phyloP scores from a whole-genome alignment of 495 filamentous ascomycete species.

The Achaetomiella virescens region DNA sequence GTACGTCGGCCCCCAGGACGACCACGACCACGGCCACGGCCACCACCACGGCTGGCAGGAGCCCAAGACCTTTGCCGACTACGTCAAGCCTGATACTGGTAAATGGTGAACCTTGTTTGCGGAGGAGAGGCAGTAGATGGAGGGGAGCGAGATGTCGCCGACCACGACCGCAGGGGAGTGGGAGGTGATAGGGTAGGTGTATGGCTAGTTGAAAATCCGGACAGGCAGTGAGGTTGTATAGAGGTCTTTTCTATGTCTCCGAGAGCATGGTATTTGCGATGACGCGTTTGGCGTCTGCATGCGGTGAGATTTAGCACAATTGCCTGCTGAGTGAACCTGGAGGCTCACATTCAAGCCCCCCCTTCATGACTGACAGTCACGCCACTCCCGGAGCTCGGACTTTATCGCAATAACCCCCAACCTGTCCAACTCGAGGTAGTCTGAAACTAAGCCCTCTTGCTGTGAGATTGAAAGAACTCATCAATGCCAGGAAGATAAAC shows the following conservation, averaged over 20 bases:
- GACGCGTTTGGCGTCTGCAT: no score
- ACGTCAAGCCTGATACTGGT: slow-evolving; percentile 89
- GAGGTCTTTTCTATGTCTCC: slow-evolving; percentile 15
- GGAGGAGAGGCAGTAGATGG: neutral
- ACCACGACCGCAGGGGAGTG: neutral
- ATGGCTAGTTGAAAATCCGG: slow-evolving; percentile 16
- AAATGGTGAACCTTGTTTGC: slow-evolving; percentile 26
- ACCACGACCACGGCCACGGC: slow-evolving; percentile 53
- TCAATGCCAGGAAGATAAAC: no score
- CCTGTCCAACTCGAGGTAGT: no score
- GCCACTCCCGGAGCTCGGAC: no score
- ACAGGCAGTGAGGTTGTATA: slow-evolving; percentile 18
- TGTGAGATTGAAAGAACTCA: no score
- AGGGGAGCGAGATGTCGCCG: neutral
- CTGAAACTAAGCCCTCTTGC: no score
- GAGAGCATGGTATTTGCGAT: no score
- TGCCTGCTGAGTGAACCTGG: neutral
- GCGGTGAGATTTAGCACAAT: no score
- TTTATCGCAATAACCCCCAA: no score
- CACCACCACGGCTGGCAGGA: slow-evolving; percentile 59
- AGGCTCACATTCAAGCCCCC: no score
- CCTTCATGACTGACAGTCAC: no score
- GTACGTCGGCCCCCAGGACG: slow-evolving; percentile 77
- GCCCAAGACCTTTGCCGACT: slow-evolving; percentile 91
- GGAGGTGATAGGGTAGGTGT: neutral